These are phyloP conservation scores for Mucor piriformis DNA, from an alignment of 371 early-diverging fungal species.

Conservation along the genomic window DNA sequence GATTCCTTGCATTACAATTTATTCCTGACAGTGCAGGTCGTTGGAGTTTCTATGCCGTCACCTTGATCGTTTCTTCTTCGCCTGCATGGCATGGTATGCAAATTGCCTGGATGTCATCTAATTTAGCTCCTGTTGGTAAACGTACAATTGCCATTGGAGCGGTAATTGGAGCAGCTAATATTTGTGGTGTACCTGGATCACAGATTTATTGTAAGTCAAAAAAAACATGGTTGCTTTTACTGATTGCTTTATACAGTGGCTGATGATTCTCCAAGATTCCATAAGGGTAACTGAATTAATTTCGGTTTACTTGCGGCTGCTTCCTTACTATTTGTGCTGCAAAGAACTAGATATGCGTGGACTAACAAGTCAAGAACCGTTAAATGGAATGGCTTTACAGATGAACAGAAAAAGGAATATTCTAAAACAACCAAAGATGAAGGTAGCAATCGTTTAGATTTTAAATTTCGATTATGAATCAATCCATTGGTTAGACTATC, in stretches of 20 bases:
- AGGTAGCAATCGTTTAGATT: conserved; percentile 47
- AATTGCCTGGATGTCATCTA: conserved; percentile 39
- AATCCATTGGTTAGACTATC: too few relatives aligned
- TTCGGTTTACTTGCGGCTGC: conserved; percentile 19
- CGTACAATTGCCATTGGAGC: conserved; percentile 30
- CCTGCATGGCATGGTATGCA: conserved; percentile 55
- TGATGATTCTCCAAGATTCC: conserved; percentile 43
- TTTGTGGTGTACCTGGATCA: conserved; percentile 32
- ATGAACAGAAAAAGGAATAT: conserved; percentile 34
- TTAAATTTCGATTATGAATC: conserved; percentile 34
- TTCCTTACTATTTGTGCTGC: conserved; percentile 22
- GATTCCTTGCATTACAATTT: conserved; percentile 42
- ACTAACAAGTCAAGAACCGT: conserved; percentile 32
- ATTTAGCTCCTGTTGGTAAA: conserved; percentile 30
- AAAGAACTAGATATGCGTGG: conserved; percentile 30
- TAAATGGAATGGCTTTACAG: conserved; percentile 37
- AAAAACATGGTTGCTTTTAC: background rate
- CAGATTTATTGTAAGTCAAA: conserved; percentile 22
- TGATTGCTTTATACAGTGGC: background rate
- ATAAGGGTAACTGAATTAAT: conserved; percentile 40
- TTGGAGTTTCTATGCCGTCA: conserved; percentile 37
- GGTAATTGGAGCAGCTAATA: conserved; percentile 34
- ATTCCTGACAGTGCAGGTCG: conserved; percentile 44
- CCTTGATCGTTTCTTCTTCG: conserved; percentile 18
- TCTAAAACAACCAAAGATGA: conserved; percentile 28